Conservation (phyloP, 352 stramenopile genomes). For the Thalassiosira mediterranea region DNA sequence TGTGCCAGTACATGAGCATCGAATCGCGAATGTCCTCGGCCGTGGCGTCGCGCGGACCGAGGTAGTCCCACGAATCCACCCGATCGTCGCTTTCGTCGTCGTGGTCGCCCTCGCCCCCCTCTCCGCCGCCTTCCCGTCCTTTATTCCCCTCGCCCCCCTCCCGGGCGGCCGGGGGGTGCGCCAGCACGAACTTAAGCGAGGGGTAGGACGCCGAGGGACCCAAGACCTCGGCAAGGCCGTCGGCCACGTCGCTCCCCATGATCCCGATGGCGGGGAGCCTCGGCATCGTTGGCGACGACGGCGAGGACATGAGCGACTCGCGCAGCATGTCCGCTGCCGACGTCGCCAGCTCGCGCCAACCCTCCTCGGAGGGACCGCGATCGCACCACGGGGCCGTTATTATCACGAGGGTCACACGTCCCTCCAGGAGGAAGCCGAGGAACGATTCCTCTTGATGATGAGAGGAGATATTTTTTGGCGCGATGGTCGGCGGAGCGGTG, state of each 20-base stretch:
- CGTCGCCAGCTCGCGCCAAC: slow-evolving; percentile 6
- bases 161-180: slow-evolving; percentile 1
- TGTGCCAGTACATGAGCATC: slow-evolving; percentile 60
- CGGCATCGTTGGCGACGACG: not conserved
- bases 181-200: slow-evolving; percentile 54
- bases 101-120: slow-evolving; percentile 4
- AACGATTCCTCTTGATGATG: no score
- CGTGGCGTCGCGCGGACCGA: slow-evolving; percentile 42
- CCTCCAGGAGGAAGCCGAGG: slow-evolving; percentile 37
- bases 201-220: slow-evolving; percentile 40
- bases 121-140: slow-evolving; percentile 6
- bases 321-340: slow-evolving; percentile 13
- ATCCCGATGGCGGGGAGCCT: slow-evolving; percentile 45
- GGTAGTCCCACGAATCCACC: slow-evolving; percentile 45
- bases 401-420: slow-evolving; percentile 45
- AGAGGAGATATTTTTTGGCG: no score
- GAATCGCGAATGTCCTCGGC: slow-evolving; percentile 50
- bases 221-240: no score
- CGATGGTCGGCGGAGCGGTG: slow-evolving; percentile 29
- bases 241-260: slow-evolving; percentile 19
- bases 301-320: slow-evolving; percentile 5
- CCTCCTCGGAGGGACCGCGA: slow-evolving; percentile 6
- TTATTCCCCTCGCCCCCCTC: not conserved
- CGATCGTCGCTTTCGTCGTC: slow-evolving; percentile 21
- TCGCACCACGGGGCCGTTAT: slow-evolving; percentile 46